phyloP scores from a whole-genome alignment of 192 early-diverging fungal genomes.

The Linnemannia elongata region DNA sequence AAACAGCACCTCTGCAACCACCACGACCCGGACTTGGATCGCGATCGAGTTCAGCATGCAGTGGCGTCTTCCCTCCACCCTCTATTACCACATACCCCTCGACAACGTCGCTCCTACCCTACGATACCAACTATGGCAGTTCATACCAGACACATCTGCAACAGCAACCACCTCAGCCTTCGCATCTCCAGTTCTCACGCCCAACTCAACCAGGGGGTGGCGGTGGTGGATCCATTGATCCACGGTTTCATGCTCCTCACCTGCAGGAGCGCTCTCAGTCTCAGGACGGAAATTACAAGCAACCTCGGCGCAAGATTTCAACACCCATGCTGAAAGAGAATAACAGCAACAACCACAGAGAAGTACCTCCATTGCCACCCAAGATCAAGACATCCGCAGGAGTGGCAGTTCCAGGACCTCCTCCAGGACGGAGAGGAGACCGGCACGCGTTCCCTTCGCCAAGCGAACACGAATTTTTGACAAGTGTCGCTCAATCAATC shows the following conservation, averaged over 20 bases:
- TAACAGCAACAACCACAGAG: not conserved
- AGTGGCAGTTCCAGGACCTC: constrained; percentile 15
- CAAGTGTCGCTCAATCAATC: constrained; percentile 22
- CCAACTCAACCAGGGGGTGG: constrained; percentile 5
- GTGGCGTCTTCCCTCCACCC: constrained; percentile 20
- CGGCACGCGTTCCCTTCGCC: constrained; percentile 25
- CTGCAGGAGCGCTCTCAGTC: constrained; percentile 38
- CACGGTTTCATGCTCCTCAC: constrained; percentile 26
- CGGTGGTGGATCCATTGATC: not conserved
- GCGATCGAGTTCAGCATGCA: constrained; percentile 35
- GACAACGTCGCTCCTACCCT: constrained; percentile 26
- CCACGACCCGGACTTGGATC: constrained; percentile 32
- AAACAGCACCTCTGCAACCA: not conserved
- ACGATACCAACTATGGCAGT: constrained; percentile 38
- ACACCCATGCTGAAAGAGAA: constrained; percentile 22
- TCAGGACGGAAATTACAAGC: constrained; percentile 22
- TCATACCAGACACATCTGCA: constrained; percentile 23
- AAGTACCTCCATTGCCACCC: not conserved
- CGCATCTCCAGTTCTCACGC: not conserved
- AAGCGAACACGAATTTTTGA: constrained; percentile 31
- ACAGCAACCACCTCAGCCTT: not conserved
- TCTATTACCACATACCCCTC: constrained; percentile 40
- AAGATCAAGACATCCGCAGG: constrained; percentile 19
- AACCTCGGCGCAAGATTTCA: constrained; percentile 26
- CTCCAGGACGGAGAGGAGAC: constrained; percentile 14